A percentile compares a stretch with the other conserved stretches of the same genome.
Conservation (phyloP, 2,329 filamentous ascomycete genomes). For the Cladosporium sp. region DNA sequence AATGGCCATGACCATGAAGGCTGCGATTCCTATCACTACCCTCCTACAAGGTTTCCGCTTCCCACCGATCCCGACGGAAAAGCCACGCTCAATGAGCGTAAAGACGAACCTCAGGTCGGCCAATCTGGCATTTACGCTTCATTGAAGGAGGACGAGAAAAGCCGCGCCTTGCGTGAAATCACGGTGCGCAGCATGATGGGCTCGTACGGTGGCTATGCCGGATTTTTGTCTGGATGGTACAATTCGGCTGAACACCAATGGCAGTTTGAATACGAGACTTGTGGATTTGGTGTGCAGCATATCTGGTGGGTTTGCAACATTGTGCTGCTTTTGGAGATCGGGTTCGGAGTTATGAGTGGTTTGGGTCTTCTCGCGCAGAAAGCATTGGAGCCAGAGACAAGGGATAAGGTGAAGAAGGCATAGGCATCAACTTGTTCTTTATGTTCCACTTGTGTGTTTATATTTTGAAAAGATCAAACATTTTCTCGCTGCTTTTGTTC, state of each 20-base stretch:
- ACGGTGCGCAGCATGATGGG: conserved; percentile 99
- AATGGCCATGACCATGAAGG: conserved; percentile 95
- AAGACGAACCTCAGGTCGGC: conserved; percentile 16
- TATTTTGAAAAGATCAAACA: too few species aligned
- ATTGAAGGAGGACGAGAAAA: conserved; percentile 3
- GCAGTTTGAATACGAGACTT: conserved; percentile 75
- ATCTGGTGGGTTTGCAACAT: conserved; percentile 91
- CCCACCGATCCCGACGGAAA: conserved; percentile 15
- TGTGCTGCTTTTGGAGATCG: conserved; percentile 52
- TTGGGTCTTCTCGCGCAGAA: conserved; percentile 1
- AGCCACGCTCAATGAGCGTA: too few species aligned
- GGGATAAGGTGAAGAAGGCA: neutral
- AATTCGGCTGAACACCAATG: conserved; percentile 68
- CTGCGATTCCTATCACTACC: conserved; percentile 83
- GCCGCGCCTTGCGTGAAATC: conserved; percentile 65
- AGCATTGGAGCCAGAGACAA: neutral
- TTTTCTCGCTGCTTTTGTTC: too few species aligned
- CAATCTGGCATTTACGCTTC: too few species aligned
- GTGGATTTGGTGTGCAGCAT: conserved; percentile 78
- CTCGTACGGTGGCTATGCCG: conserved; percentile 86
- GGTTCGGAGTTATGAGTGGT: conserved; percentile 21
- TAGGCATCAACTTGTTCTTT: neutral
- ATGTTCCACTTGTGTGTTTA: too few species aligned
- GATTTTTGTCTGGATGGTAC: conserved; percentile 85
- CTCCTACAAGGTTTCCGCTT: too few species aligned